Base-by-base conservation (phyloP, 495 filamentous ascomycete genomes). In the Chaetomium cochliodes region DNA sequence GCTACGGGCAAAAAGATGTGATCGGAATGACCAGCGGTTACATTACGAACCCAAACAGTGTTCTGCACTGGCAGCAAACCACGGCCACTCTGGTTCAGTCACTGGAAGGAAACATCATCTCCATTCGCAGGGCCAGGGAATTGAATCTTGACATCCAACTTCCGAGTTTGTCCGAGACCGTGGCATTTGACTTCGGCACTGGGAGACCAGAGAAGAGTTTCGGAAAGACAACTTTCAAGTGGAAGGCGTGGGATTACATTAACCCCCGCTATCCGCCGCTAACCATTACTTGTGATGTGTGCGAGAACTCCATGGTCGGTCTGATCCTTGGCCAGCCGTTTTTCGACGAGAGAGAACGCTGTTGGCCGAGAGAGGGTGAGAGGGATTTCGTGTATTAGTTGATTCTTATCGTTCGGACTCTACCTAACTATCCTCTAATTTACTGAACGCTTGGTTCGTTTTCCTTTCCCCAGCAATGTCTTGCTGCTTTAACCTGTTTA, bases 171-270 rank as follows among this genome's bases (percentile, higher is more conserved):
- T 3, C 20, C 22, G 47, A 52, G 20, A 2, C 5, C n/a, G 30
- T 41, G 3, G 9, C n/a, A 2, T 52, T 52, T 13, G 46, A 61
- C 30, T 61, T 61, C n/a, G 58, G 58, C 5, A 16, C 58, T 13
- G 47, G 58, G 11, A 25, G 0, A 4, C 28, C 11, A 8, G 58
- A 28, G n/a, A 52, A 18, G 15, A 52, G n/a, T 25, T 2, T 42
- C 5, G 58, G 58, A 9, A 61, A n/a, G 30, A 33, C n/a, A 8
- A 18, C 20, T 5, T 41, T 61, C 3, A 3, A 41, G 46, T 61
- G 46, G 46, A 41, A 13, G 12, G 2, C 15, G 13, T n/a, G 5
- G 5, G 3, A 25, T 6, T 20, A 61, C 0, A 20, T 1, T 13
- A n/a, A 52, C 6, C 26, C 12, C 11, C n/a, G 30, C 9, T 49